Evolutionary conservation across 1,284 basidiomycete species (phyloP), one percentile per base, ranked within the genome.

Genomic region (Leccinum griseonigrum): DNA sequence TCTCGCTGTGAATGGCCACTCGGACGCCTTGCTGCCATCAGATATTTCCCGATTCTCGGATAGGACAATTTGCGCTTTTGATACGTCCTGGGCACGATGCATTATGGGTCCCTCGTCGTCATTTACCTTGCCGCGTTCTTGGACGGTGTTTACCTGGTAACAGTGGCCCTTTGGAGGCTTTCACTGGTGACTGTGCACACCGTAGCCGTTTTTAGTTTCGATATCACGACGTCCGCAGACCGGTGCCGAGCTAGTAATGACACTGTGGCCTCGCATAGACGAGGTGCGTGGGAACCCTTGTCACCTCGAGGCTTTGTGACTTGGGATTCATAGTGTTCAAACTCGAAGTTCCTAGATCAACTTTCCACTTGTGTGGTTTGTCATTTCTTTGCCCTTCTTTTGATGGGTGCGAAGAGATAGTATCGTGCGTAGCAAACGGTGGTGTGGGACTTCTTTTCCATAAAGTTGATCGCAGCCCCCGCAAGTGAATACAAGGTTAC

Each of bases 11-110:
- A 59, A 59, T 46, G 57, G 3, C 18, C 54, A 53, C 28, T 36
- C 18, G n/a, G 29, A 48, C 29, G 34, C 13, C 32, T 55, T 36
- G 38, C 29, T 34, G 46, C 31, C 26, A 14, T 53, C 31, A 38
- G n/a, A 38, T 4, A 18, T 43, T 50, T 51, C 32, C 43, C n/a
- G 58, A 68, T 61, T 65, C 59, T 53, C 56, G 52, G 22, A 51
- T 28, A 22, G 9, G 48, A 14, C 36, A n/a, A 36, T 57, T 57
- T 34, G 32, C 52, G 29, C 22, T 54, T 66, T 57, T 18, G 18
- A 43, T 40, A 10, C 56, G 26, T 58, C 29, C 29, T 46, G 4
- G 46, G 3, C 55, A 53, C 22, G 52, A 56, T 53, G 32, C 38
- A 56, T 31, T 31, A 6, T 18, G 28, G 43, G 18, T n/a, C 16